A percentile compares a stretch with the other conserved stretches of the same genome.
Conservation (phyloP, 164 flowering plant genomes). For the Vitis riparia region DNA sequence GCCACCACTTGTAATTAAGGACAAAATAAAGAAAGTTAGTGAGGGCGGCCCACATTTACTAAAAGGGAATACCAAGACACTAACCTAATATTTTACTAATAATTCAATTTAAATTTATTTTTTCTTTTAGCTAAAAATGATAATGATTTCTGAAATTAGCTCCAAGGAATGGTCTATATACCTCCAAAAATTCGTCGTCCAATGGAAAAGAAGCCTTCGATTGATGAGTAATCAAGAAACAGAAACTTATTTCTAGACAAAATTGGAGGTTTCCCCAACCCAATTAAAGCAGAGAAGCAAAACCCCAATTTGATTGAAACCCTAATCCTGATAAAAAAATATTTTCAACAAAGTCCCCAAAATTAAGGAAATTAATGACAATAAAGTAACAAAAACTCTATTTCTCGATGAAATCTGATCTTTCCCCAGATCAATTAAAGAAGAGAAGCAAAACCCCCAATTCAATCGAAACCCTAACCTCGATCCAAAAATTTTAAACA, state of each 20-base stretch:
- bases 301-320: conserved; percentile 1
- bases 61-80: no score
- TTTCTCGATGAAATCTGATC: background rate
- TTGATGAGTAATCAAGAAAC: no score
- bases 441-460: conserved; percentile 13
- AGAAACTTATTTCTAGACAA: no score
- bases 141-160: no score
- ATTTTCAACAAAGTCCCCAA: background rate
- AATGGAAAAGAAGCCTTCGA: background rate
- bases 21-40: background rate
- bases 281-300: background rate
- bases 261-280: no score
- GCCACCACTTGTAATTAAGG: background rate
- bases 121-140: no score
- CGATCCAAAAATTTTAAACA: conserved; percentile 7
- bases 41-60: background rate
- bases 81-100: no score
- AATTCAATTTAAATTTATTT: no score
- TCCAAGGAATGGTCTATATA: background rate
- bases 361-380: background rate
- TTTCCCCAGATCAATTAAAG: conserved; percentile 14
- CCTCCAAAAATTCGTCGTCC: conserved; percentile 14
- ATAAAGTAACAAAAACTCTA: background rate
- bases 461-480: conserved; percentile 32
- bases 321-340: background rate